These are phyloP conservation scores for Opeltia flavorubescens DNA, from an alignment of 495 filamentous ascomycete genomes.

Conservation along the genomic window DNA sequence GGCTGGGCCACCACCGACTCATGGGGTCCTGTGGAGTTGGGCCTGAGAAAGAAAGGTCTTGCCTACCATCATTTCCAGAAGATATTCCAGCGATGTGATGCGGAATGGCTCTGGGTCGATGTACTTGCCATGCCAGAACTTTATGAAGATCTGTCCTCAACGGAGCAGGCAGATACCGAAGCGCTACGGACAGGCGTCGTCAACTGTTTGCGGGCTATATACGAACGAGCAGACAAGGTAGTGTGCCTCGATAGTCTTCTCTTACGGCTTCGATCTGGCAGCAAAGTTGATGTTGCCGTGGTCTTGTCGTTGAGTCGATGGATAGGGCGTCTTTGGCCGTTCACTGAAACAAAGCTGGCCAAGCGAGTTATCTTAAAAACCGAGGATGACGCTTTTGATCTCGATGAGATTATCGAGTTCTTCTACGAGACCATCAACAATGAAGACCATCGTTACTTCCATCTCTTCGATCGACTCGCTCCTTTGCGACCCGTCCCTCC, in stretches of 20 bases:
- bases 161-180: constrained; percentile 1
- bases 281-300: constrained; percentile 4
- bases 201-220: constrained; percentile 2
- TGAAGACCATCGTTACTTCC: constrained; percentile 3
- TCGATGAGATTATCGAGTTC: constrained; percentile 3
- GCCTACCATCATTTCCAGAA: neutral
- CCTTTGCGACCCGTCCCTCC: neutral
- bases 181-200: constrained; percentile 1
- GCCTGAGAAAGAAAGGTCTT: neutral
- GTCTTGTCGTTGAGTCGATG: constrained; percentile 2
- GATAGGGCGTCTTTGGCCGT: constrained; percentile 3
- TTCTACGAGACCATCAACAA: neutral
- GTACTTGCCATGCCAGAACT: constrained; percentile 7
- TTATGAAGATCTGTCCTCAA: constrained; percentile 5
- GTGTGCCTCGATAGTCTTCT: constrained; percentile 2
- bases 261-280: neutral
- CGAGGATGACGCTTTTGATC: constrained; percentile 5
- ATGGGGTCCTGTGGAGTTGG: neutral
- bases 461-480: neutral
- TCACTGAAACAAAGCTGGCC: constrained; percentile 3
- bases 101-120: constrained; percentile 10
- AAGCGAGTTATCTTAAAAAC: constrained; percentile 3
- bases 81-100: constrained; percentile 1
- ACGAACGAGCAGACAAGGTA: constrained; percentile 4
- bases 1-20: neutral